Percentiles rank a stretch among this genome's conserved stretches.
Evolutionary conservation across 768 basidiomycete genomes (phyloP).

Genomic region (Gymnopilus junonius): DNA sequence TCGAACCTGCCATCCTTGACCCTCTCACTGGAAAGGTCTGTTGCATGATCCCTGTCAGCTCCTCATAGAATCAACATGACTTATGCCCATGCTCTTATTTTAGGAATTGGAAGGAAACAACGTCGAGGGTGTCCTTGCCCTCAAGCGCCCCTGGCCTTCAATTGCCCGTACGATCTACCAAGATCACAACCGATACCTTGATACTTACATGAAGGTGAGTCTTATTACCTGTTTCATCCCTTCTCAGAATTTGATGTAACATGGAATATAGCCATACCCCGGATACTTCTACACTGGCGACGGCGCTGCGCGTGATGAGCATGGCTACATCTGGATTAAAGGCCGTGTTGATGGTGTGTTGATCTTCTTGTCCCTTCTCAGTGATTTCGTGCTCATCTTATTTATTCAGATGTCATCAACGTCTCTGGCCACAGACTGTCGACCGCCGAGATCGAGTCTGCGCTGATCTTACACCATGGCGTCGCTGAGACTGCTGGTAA

Average conservation of each 20-base stretch:
- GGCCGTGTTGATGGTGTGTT: slow-evolving; percentile 89
- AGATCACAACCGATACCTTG: slow-evolving; percentile 84
- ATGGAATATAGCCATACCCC: slow-evolving; percentile 72
- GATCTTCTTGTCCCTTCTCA: slow-evolving; percentile 3
- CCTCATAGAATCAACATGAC: neutral
- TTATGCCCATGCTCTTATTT: too few species aligned
- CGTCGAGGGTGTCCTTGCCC: slow-evolving; percentile 89
- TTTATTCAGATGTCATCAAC: slow-evolving; percentile 85
- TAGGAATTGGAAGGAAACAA: slow-evolving; percentile 75
- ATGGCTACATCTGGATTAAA: slow-evolving; percentile 99
- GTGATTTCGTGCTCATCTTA: neutral
- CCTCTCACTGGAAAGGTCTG: slow-evolving; percentile 71
- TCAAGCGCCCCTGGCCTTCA: slow-evolving; percentile 92
- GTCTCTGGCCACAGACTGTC: slow-evolving; percentile 97
- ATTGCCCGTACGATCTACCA: slow-evolving; percentile 91
- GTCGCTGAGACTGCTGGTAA: slow-evolving; percentile 91
- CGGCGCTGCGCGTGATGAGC: slow-evolving; percentile 90
- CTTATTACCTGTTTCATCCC: neutral
- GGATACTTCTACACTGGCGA: slow-evolving; percentile 98
- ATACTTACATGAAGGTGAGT: slow-evolving; percentile 52
- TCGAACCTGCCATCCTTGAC: slow-evolving; percentile 88
- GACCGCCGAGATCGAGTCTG: slow-evolving; percentile 98
- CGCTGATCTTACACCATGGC: slow-evolving; percentile 91
- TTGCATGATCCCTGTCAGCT: slow-evolving; percentile 2
- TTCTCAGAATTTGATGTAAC: neutral